A percentile compares a stretch with the other conserved stretches of the same genome.
These are phyloP conservation scores for Claviceps sp. DNA, from an alignment of 2,329 filamentous ascomycete genomes.

Conservation along the genomic window DNA sequence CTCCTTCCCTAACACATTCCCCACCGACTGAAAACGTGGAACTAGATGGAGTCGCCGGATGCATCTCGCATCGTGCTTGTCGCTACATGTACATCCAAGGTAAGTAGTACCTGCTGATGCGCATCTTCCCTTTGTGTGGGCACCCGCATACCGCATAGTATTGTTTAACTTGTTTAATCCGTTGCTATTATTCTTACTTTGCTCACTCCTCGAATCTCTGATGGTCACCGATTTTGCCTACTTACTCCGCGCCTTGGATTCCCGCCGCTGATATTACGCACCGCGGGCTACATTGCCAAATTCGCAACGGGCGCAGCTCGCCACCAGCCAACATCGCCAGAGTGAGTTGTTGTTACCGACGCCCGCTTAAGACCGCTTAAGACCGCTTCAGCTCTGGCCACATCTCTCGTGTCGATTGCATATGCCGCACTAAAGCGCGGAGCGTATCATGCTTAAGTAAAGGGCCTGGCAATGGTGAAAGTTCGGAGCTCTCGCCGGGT, in stretches of 20 bases:
- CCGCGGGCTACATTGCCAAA: no score
- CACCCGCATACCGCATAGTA: background rate
- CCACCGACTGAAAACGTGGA: no score
- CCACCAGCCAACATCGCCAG: background rate
- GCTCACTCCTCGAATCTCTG: background rate
- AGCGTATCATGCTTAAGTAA: constrained; percentile 10
- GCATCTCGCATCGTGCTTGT: background rate
- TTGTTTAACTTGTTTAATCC: background rate
- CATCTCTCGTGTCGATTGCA: background rate
- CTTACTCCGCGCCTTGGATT: no score
- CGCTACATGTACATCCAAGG: background rate
- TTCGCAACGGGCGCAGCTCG: background rate
- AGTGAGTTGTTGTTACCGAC: background rate
- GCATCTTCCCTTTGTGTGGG: background rate
- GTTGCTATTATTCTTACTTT: background rate
- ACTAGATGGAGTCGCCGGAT: background rate
- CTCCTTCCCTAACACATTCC: background rate
- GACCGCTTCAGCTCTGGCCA: background rate
- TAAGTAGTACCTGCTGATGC: background rate
- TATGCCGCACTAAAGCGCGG: background rate
- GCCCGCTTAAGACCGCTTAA: background rate
- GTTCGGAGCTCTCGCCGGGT: constrained; percentile 41
- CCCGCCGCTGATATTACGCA: no score
- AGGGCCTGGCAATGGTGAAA: constrained; percentile 17
- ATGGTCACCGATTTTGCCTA: no score